phyloP scores from a whole-genome alignment of 164 flowering plant genomes.

The Amborella trichopoda region DNA sequence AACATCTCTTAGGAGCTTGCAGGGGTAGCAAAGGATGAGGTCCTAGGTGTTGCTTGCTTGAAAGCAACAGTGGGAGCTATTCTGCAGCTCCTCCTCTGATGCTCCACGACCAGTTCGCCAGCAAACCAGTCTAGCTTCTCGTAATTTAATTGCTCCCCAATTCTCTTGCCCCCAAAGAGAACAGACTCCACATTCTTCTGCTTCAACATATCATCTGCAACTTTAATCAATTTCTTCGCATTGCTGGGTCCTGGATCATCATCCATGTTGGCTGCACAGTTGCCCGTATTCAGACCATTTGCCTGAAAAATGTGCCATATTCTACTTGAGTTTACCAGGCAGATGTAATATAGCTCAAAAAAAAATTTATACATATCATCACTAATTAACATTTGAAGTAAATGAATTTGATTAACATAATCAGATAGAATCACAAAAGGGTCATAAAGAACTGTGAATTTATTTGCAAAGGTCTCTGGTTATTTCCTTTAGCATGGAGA shows the following conservation, averaged over 20 bases:
- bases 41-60: slow-evolving; percentile 72
- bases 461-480: too few species aligned
- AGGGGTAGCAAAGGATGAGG: too few species aligned
- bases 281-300: slow-evolving; percentile 47
- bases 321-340: too few species aligned
- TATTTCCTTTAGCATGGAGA: too few species aligned
- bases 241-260: slow-evolving; percentile 44
- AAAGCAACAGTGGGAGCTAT: slow-evolving; percentile 97
- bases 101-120: slow-evolving; percentile 76
- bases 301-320: too few species aligned
- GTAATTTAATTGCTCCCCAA: slow-evolving; percentile 58
- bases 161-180: slow-evolving; percentile 74
- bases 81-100: slow-evolving; percentile 91
- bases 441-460: too few species aligned
- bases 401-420: too few species aligned
- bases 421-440: too few species aligned
- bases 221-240: slow-evolving; percentile 4
- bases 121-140: slow-evolving; percentile 96
- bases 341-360: too few species aligned
- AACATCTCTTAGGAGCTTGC: too few species aligned
- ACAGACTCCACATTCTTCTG: slow-evolving; percentile 90
- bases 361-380: too few species aligned
- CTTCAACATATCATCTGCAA: slow-evolving; percentile 30
- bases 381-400: too few species aligned
- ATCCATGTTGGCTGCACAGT: slow-evolving; percentile 47